Conservation (phyloP, 176 grass and related monocot species). For the Echinochloa phyllopogon region DNA sequence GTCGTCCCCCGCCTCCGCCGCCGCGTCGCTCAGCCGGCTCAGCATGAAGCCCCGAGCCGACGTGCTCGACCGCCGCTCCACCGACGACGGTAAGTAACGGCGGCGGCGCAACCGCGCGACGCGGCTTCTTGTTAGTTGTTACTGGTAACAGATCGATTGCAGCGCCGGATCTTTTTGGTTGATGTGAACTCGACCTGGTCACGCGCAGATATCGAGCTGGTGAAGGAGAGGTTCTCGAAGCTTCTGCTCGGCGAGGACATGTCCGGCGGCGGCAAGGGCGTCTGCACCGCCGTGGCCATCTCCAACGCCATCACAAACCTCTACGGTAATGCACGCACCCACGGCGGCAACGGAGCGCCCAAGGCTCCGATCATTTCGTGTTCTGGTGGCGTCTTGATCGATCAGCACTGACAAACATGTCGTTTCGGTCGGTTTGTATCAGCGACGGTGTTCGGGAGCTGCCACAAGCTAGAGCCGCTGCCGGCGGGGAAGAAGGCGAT, state of each 20-base stretch:
- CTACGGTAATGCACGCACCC: conserved; percentile 62
- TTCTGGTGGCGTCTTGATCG: not conserved
- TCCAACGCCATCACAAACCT: conserved; percentile 99
- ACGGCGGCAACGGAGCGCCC: not conserved
- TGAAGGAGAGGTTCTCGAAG: conserved; percentile 97
- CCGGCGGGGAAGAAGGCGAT: conserved; percentile 82
- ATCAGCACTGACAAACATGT: not conserved
- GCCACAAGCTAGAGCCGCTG: conserved; percentile 90
- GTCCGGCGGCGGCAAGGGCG: conserved; percentile 90
- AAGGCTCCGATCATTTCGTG: not conserved
- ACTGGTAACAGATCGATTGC: too few species aligned
- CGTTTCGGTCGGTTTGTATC: not conserved
- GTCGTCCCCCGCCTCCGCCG: conserved; percentile 33
- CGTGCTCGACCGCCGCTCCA: conserved; percentile 59
- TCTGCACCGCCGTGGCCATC: conserved; percentile 91
- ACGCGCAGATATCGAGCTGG: conserved; percentile 77
- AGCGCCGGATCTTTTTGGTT: not conserved
- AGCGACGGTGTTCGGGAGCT: conserved; percentile 90
- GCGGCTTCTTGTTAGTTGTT: not conserved
- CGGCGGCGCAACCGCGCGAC: not conserved
- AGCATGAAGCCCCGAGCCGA: conserved; percentile 73
- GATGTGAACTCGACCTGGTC: not conserved
- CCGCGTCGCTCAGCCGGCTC: conserved; percentile 55
- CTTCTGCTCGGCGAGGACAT: conserved; percentile 98
- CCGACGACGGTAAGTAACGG: conserved; percentile 55